Conservation (phyloP, 2,329 filamentous ascomycete species). For the Clarireedia sp. region DNA sequence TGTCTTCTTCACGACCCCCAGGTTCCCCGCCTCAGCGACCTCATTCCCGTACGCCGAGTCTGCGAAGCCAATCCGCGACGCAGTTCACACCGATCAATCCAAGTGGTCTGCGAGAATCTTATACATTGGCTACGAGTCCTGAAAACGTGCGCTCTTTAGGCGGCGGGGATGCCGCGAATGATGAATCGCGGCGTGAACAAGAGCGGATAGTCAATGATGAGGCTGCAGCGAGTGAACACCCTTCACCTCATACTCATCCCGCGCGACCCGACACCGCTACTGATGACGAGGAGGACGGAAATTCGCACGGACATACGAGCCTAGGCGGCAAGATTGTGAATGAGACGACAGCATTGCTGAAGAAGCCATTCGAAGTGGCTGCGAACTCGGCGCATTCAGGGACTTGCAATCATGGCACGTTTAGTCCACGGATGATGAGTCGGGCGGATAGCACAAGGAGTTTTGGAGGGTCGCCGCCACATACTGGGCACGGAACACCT, state of each 20-base stretch:
- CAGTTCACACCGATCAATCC: conserved; percentile 21
- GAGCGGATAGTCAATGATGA: background rate
- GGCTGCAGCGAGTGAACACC: background rate
- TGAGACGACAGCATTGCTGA: conserved; percentile 46
- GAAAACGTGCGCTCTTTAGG: conserved; percentile 11
- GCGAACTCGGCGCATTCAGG: conserved; percentile 26
- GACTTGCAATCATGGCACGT: conserved; percentile 64
- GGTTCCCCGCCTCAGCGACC: background rate
- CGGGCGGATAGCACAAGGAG: conserved; percentile 24
- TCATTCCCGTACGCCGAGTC: conserved; percentile 1
- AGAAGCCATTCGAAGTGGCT: conserved; percentile 31
- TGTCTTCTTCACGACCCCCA: conserved; percentile 5
- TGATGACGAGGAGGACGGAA: conserved; percentile 13
- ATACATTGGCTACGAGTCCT: conserved; percentile 21
- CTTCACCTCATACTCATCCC: conserved; percentile 19
- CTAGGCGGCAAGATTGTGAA: conserved; percentile 22
- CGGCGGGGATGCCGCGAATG: conserved; percentile 11
- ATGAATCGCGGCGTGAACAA: conserved; percentile 10
- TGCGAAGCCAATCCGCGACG: conserved; percentile 1
- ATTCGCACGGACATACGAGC: conserved; percentile 5
- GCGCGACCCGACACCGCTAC: conserved; percentile 14
- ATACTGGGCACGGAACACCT: conserved; percentile 9
- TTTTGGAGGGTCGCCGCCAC: conserved; percentile 17
- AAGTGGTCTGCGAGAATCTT: conserved; percentile 25
- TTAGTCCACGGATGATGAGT: conserved; percentile 55